Evolutionary conservation across 2,329 filamentous ascomycete genomes (phyloP).

Genomic region (Tolypocladium paradoxum): DNA sequence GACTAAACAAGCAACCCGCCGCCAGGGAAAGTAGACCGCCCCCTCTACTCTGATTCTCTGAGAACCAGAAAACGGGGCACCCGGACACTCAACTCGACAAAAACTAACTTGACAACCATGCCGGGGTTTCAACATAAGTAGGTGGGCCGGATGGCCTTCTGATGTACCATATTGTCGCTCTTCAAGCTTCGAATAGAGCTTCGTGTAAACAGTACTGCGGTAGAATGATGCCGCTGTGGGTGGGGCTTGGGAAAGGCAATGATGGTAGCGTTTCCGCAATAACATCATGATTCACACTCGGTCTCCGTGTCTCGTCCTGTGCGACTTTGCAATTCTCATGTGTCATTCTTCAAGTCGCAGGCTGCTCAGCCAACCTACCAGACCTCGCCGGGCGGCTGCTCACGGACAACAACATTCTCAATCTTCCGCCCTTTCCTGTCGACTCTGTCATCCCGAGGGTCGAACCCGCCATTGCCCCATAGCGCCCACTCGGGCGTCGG

Average conservation of each 20-base stretch:
- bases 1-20: conserved; percentile 28
- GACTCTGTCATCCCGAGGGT: conserved; percentile 79
- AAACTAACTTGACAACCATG: neutral
- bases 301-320: neutral
- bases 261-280: conserved; percentile 18
- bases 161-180: conserved; percentile 31
- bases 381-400: conserved; percentile 13
- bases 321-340: neutral
- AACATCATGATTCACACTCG: conserved; percentile 13
- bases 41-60: neutral
- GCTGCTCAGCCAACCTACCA: neutral
- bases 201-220: conserved; percentile 31
- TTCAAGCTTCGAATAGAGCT: conserved; percentile 25
- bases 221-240: conserved; percentile 18
- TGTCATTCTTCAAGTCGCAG: neutral
- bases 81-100: conserved; percentile 1
- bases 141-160: conserved; percentile 12
- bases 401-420: conserved; percentile 25
- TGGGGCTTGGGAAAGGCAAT: conserved; percentile 18
- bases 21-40: neutral
- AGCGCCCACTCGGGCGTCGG: conserved; percentile 88
- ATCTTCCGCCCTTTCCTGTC: conserved; percentile 72
- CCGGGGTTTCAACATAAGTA: conserved; percentile 2
- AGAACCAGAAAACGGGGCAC: neutral
- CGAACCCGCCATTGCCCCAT: conserved; percentile 91